Conservation (phyloP, 331 rosid species). For the Stylosanthes scabra region DNA sequence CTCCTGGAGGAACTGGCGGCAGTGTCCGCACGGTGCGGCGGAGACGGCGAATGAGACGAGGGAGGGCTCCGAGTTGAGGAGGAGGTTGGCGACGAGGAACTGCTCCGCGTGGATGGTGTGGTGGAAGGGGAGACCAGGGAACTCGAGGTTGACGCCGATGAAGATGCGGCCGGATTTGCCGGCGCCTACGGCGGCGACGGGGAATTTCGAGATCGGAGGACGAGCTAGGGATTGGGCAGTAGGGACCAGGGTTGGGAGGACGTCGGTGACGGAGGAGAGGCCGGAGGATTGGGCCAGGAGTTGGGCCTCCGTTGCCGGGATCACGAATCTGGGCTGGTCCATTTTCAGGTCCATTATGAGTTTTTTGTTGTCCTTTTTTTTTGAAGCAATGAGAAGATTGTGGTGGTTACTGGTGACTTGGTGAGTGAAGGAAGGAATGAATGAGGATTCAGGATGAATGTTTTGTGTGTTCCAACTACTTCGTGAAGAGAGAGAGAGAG, state of each 20-base stretch:
- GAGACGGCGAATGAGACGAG: slow-evolving; percentile 75
- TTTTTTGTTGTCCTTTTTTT: background rate
- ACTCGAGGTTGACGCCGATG: slow-evolving; percentile 85
- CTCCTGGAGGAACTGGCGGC: slow-evolving; percentile 92
- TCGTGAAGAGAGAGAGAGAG: no score
- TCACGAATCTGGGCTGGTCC: slow-evolving; percentile 67
- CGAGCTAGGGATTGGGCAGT: slow-evolving; percentile 73
- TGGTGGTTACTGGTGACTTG: no score
- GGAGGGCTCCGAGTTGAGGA: slow-evolving; percentile 55
- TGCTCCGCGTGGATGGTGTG: slow-evolving; percentile 94
- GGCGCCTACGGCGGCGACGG: slow-evolving; percentile 71
- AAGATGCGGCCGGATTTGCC: slow-evolving; percentile 81
- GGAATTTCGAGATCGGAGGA: slow-evolving; percentile 77
- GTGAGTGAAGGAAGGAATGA: background rate
- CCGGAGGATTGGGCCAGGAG: slow-evolving; percentile 48
- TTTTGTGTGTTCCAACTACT: background rate
- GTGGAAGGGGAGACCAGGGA: slow-evolving; percentile 85
- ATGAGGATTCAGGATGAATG: background rate
- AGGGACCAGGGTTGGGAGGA: slow-evolving; percentile 66
- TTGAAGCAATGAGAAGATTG: no score
- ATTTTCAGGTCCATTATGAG: slow-evolving; percentile 28
- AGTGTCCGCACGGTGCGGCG: slow-evolving; percentile 94
- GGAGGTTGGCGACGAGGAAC: slow-evolving; percentile 78
- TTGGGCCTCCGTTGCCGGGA: slow-evolving; percentile 62
- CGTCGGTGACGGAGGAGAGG: slow-evolving; percentile 47